Evolutionary conservation across 768 basidiomycete species (phyloP).

Genomic region (Trametes cingulata): DNA sequence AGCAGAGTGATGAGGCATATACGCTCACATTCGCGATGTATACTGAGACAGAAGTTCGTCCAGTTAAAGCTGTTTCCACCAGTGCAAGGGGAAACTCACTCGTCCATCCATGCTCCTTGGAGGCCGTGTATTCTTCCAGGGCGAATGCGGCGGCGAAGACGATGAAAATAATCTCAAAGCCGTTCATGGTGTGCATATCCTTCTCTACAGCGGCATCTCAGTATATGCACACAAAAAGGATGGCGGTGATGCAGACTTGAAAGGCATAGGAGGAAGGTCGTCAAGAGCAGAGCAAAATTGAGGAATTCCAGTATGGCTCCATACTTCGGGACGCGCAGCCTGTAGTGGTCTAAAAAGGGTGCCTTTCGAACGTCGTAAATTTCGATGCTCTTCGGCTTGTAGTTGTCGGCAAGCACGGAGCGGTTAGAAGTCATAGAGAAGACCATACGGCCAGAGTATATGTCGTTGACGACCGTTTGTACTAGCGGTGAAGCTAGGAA

Average conservation of each 20-base stretch:
- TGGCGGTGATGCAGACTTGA: constrained; percentile 51
- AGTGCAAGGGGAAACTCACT: constrained; percentile 49
- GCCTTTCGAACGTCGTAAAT: constrained; percentile 67
- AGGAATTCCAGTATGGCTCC: constrained; percentile 75
- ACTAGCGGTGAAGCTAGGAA: constrained; percentile 84
- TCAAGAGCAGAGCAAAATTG: constrained; percentile 67
- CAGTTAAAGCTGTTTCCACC: not conserved
- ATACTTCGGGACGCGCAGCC: constrained; percentile 82
- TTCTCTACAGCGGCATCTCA: constrained; percentile 45
- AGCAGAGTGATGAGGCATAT: not conserved
- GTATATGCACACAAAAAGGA: not conserved
- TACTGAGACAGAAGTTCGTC: constrained; percentile 40
- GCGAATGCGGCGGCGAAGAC: constrained; percentile 77
- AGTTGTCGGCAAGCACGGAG: constrained; percentile 87
- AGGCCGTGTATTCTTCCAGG: constrained; percentile 85
- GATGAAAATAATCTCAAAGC: constrained; percentile 74
- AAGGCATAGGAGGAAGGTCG: constrained; percentile 74
- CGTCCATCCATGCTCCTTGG: constrained; percentile 85
- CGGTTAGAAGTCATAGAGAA: constrained; percentile 60
- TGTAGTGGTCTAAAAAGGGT: constrained; percentile 84
- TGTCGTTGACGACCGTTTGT: constrained; percentile 85
- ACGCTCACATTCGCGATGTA: constrained; percentile 76
- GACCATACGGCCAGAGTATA: constrained; percentile 79
- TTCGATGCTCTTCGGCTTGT: constrained; percentile 75
- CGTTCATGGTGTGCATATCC: constrained; percentile 49